These are phyloP conservation scores for Sclerotinia spermophila DNA, from an alignment of 2,329 filamentous ascomycete species.

Conservation along the genomic window DNA sequence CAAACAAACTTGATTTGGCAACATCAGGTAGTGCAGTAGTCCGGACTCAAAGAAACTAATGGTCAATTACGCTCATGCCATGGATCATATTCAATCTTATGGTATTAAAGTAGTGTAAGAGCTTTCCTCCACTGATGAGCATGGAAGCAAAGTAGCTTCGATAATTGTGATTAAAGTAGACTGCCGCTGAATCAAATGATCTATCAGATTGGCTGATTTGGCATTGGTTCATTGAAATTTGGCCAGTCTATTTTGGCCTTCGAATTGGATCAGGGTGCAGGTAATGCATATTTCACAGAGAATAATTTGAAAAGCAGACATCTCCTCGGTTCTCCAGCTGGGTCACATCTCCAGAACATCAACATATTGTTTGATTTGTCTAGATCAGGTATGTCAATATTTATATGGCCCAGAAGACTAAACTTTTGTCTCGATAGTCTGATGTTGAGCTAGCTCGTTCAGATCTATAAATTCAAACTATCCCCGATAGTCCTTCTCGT, in stretches of 20 bases:
- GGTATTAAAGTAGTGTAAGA: no score
- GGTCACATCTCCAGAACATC: background rate
- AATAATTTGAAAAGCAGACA: background rate
- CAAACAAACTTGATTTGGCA: background rate
- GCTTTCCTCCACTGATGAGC: background rate
- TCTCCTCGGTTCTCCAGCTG: background rate
- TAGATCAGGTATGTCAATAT: background rate
- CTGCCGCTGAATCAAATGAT: background rate
- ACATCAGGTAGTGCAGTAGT: background rate
- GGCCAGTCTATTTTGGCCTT: background rate
- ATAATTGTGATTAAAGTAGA: background rate
- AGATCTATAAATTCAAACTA: background rate
- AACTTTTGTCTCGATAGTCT: background rate
- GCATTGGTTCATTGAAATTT: background rate
- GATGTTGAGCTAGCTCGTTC: background rate
- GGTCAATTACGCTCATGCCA: background rate
- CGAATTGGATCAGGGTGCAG: accelerated
- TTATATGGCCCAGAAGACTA: background rate
- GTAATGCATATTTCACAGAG: background rate
- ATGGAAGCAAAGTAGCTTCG: background rate
- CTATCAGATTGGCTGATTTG: background rate
- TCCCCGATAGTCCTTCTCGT: no score
- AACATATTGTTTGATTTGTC: background rate
- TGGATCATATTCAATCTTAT: no score
- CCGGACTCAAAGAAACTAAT: background rate